Conservation (phyloP, 106 monocot genomes). For the Agapanthus africanus region DNA sequence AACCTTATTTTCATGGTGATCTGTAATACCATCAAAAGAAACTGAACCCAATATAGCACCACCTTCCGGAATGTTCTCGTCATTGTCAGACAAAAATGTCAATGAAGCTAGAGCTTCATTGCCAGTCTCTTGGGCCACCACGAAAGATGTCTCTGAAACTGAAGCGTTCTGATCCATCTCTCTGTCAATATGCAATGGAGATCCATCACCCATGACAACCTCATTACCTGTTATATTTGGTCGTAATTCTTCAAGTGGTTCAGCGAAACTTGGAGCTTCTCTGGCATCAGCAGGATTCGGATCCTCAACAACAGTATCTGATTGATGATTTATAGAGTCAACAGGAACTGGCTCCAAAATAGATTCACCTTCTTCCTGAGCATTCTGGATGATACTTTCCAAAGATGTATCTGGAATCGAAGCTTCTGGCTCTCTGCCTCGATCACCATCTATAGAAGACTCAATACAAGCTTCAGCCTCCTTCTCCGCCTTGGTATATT, state of each 20-base stretch:
- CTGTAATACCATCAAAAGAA: conserved; percentile 1
- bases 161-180: neutral
- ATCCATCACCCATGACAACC: neutral
- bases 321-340: neutral
- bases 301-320: neutral
- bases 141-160: neutral
- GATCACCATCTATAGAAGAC: no score
- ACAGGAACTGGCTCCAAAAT: neutral
- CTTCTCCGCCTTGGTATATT: neutral
- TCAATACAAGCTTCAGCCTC: neutral
- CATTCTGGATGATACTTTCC: neutral
- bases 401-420: no score
- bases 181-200: neutral
- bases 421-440: no score
- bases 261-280: neutral
- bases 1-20: neutral
- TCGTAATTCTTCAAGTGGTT: neutral
- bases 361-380: neutral
- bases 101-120: neutral
- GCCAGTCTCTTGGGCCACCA: neutral
- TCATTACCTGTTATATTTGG: neutral
- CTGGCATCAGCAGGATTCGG: neutral
- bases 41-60: neutral
- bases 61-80: neutral
- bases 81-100: neutral